These are phyloP conservation scores for Colletotrichum chlorophyti DNA, from an alignment of 2,329 filamentous ascomycete genomes.

Conservation along the genomic window DNA sequence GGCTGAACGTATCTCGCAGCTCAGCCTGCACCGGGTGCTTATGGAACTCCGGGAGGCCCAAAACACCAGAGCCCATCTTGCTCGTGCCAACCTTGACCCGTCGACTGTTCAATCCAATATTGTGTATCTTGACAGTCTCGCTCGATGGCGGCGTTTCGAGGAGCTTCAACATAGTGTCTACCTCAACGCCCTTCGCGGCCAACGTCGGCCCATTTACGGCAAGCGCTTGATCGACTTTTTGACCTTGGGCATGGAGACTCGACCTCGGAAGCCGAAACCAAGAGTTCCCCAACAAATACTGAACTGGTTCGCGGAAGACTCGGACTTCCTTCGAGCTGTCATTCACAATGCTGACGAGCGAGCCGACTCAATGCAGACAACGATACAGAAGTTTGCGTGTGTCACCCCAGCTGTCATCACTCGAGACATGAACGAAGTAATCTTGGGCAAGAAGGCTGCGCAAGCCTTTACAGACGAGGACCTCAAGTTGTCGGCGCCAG, in stretches of 20 bases:
- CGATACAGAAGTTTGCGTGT: constrained; percentile 87
- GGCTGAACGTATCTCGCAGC: constrained; percentile 64
- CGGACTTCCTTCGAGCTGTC: constrained; percentile 67
- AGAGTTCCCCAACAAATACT: constrained; percentile 67
- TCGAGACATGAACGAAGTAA: constrained; percentile 73
- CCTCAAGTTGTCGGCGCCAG: constrained; percentile 62
- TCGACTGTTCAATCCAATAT: constrained; percentile 74
- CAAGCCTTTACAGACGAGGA: constrained; percentile 63
- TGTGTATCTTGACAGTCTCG: constrained; percentile 74
- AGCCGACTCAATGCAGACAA: constrained; percentile 73
- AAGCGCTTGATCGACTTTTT: constrained; percentile 78
- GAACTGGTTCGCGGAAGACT: constrained; percentile 78
- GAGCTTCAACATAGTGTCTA: constrained; percentile 84
- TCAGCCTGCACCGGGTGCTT: constrained; percentile 74
- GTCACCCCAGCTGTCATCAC: constrained; percentile 90
- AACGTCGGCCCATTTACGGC: constrained; percentile 83
- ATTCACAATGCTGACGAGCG: constrained; percentile 79
- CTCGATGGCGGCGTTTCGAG: constrained; percentile 73
- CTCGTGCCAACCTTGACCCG: constrained; percentile 63
- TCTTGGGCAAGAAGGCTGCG: constrained; percentile 68
- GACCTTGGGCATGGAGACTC: constrained; percentile 66
- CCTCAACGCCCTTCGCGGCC: constrained; percentile 80
- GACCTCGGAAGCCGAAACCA: constrained; percentile 66
- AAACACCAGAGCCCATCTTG: constrained; percentile 64
- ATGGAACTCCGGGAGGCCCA: constrained; percentile 77